These are phyloP conservation scores for Hydnum rufescens DNA, from an alignment of 768 basidiomycete species.

Conservation along the genomic window DNA sequence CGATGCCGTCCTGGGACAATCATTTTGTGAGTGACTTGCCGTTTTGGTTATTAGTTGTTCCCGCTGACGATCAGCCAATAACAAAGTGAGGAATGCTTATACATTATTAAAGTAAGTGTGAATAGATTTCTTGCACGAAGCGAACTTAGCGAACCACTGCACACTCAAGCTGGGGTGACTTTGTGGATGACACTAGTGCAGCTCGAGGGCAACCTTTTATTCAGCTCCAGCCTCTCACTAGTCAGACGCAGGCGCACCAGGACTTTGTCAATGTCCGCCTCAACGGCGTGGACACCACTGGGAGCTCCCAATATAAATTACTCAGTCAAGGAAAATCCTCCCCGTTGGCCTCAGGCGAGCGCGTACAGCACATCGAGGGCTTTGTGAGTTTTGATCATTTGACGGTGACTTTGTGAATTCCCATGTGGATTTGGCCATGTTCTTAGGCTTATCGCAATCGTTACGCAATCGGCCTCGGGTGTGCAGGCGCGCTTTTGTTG, in stretches of 20 bases:
- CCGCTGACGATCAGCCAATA: neutral
- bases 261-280: conserved; percentile 49
- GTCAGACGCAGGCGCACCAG: conserved; percentile 29
- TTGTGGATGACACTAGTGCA: conserved; percentile 26
- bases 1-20: conserved; percentile 56
- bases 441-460: neutral
- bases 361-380: neutral
- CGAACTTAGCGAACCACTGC: no score
- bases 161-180: conserved; percentile 44
- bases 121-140: no score
- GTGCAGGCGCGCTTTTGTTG: neutral
- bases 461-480: neutral
- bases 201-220: conserved; percentile 35
- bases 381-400: neutral
- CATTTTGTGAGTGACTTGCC: conserved; percentile 31
- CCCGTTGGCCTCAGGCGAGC: neutral
- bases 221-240: conserved; percentile 41
- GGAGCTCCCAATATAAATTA: conserved; percentile 21
- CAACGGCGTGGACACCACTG: conserved; percentile 36
- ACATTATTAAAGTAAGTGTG: no score
- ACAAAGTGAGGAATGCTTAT: conserved; percentile 45
- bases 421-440: neutral
- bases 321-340: neutral
- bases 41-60: neutral
- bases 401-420: neutral